Conservation (phyloP, 2,329 filamentous ascomycete species). For the Aureobasidium pullulans region DNA sequence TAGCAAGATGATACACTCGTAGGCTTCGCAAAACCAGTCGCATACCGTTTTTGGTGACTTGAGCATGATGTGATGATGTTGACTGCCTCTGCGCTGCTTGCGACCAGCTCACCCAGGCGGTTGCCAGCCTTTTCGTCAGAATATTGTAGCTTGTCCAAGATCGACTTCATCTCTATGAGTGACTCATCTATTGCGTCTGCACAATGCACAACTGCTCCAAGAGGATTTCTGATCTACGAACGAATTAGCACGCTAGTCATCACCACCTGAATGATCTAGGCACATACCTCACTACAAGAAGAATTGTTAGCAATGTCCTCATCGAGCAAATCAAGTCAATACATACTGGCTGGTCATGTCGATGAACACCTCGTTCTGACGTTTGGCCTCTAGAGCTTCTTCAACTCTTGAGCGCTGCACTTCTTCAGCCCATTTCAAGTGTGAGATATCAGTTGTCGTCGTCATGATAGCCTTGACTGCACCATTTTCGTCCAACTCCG, state of each 20-base stretch:
- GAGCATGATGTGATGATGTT: slow-evolving; percentile 40
- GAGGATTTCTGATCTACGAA: slow-evolving; percentile 18
- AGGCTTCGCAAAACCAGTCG: background rate
- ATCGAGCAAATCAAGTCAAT: too few species aligned
- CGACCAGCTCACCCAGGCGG: slow-evolving; percentile 22
- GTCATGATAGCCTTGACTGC: slow-evolving; percentile 33
- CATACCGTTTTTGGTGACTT: slow-evolving; percentile 36
- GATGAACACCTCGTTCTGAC: slow-evolving; percentile 24
- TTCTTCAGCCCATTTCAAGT: slow-evolving; percentile 38
- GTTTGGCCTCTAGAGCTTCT: slow-evolving; percentile 16
- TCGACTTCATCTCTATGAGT: slow-evolving; percentile 13
- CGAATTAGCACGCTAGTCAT: background rate
- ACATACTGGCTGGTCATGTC: slow-evolving; percentile 35
- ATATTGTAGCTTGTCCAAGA: background rate
- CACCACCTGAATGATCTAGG: background rate
- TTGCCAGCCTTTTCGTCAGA: slow-evolving; percentile 15
- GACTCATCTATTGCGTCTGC: slow-evolving; percentile 17
- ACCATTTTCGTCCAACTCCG: slow-evolving; percentile 26
- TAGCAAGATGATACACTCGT: background rate
- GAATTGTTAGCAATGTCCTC: background rate
- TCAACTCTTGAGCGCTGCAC: slow-evolving; percentile 30
- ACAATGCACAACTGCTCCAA: slow-evolving; percentile 17
- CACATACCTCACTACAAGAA: slow-evolving; percentile 8
- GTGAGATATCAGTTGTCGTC: slow-evolving; percentile 38
- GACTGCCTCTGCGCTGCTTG: slow-evolving; percentile 28